Conservation (phyloP, 192 early-diverging fungal genomes). For the Backusella australiensis region DNA sequence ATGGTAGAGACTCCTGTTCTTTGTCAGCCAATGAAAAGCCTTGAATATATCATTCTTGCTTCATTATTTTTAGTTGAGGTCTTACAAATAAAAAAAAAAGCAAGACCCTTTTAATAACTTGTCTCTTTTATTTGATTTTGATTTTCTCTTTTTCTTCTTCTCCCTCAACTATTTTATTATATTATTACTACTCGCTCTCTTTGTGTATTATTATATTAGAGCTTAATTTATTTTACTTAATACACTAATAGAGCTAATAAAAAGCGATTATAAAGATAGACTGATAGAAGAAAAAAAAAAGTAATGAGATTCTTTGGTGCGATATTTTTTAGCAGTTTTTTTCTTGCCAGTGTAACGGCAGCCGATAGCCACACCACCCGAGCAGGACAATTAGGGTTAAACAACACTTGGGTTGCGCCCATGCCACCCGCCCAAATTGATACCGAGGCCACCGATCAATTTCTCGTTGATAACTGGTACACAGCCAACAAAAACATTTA, state of each 20-base stretch:
- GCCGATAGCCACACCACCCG: background rate
- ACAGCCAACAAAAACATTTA: slow-evolving; percentile 21
- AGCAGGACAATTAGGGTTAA: slow-evolving; percentile 18
- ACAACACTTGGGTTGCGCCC: slow-evolving; percentile 40
- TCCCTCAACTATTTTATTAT: background rate
- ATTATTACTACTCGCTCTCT: background rate
- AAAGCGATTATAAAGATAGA: background rate
- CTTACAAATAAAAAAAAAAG: background rate
- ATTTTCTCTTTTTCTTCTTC: background rate
- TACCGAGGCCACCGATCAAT: background rate
- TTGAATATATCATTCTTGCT: background rate
- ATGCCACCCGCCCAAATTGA: slow-evolving; percentile 27
- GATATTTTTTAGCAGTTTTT: background rate
- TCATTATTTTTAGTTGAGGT: background rate
- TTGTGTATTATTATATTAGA: background rate
- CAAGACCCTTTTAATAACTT: slow-evolving; percentile 3
- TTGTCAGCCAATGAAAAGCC: background rate
- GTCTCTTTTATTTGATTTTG: background rate
- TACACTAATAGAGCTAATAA: background rate
- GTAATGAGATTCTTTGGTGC: background rate
- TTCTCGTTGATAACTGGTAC: background rate
- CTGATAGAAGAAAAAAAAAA: background rate
- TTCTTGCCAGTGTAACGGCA: background rate
- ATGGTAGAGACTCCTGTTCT: background rate
- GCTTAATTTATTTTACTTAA: background rate